These are phyloP conservation scores for Brassica juncea DNA, from an alignment of 345 rosid species.

Conservation along the genomic window DNA sequence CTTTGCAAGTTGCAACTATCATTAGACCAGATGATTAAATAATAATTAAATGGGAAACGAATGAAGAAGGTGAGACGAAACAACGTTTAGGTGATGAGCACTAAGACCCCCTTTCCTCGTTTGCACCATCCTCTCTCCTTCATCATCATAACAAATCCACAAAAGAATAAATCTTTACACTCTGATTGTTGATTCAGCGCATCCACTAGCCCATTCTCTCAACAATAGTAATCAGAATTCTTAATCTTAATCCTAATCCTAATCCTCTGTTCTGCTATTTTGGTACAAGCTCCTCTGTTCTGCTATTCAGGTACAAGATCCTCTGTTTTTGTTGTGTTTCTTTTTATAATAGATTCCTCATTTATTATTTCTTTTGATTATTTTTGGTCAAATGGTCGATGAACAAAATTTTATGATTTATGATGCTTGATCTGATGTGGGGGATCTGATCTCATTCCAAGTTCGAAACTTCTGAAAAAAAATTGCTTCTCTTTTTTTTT, in stretches of 20 bases:
- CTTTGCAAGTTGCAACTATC: slow-evolving; percentile 8
- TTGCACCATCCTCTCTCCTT: slow-evolving; percentile 24
- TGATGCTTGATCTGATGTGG: slow-evolving; percentile 38
- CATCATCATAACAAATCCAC: slow-evolving; percentile 7
- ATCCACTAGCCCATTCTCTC: background rate
- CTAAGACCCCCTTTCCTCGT: slow-evolving; percentile 20
- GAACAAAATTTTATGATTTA: background rate
- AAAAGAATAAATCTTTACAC: slow-evolving; percentile 12
- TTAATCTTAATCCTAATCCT: background rate
- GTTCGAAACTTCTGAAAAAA: background rate
- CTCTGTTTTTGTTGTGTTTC: slow-evolving; percentile 24
- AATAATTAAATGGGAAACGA: slow-evolving; percentile 3
- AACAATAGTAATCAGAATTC: background rate
- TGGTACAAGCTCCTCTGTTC: slow-evolving; percentile 30
- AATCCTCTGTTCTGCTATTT: background rate
- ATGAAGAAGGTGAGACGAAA: slow-evolving; percentile 42
- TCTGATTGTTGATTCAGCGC: slow-evolving; percentile 29
- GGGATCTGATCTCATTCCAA: slow-evolving; percentile 8
- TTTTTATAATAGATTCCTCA: slow-evolving; percentile 8
- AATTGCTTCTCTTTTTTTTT: background rate
- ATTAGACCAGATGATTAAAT: slow-evolving; percentile 11
- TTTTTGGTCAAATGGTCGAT: background rate
- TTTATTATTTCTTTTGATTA: slow-evolving; percentile 14
- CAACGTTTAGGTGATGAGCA: slow-evolving; percentile 29
- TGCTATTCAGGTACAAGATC: slow-evolving; percentile 34